Evolutionary conservation across 352 stramenopile genomes (phyloP).

Genomic region (Globisporangium acanthophoron): DNA sequence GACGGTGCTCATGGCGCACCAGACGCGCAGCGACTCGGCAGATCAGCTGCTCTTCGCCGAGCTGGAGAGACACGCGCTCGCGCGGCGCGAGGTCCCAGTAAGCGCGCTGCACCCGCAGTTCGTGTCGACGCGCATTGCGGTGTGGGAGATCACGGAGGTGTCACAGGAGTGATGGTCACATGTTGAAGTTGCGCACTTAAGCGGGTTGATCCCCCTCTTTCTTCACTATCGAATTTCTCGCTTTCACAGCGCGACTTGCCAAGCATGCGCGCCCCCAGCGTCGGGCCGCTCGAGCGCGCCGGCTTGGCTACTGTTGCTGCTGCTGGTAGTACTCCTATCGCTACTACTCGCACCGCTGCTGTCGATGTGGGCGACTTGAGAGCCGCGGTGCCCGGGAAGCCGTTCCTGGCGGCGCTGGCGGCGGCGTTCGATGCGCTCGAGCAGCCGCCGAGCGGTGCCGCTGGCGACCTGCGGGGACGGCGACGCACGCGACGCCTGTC

Average conservation of each 20-base stretch:
- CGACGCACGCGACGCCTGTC: neutral
- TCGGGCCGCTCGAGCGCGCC: neutral
- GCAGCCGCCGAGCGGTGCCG: neutral
- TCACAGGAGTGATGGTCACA: neutral
- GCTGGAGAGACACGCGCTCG: constrained; percentile 27
- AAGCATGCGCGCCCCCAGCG: neutral
- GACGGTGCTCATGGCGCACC: constrained; percentile 62
- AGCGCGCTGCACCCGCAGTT: constrained; percentile 17
- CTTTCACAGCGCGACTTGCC: no score
- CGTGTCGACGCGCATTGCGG: constrained; percentile 7
- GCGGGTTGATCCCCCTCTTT: neutral
- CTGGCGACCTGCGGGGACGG: neutral
- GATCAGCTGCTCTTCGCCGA: constrained; percentile 56
- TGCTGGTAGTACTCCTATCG: neutral
- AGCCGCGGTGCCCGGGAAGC: constrained; percentile 10
- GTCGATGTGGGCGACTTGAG: neutral
- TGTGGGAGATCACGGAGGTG: constrained; percentile 14
- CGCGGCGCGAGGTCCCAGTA: constrained; percentile 1
- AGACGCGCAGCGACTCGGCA: constrained; percentile 56
- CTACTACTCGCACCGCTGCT: neutral
- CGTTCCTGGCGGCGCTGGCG: constrained; percentile 11
- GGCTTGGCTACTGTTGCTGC: neutral
- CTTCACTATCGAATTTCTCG: neutral
- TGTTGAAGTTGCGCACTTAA: neutral
- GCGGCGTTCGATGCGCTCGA: constrained; percentile 6